These are phyloP conservation scores for Cryptomeria japonica DNA, from an alignment of 75 land plant genomes.

Conservation along the genomic window DNA sequence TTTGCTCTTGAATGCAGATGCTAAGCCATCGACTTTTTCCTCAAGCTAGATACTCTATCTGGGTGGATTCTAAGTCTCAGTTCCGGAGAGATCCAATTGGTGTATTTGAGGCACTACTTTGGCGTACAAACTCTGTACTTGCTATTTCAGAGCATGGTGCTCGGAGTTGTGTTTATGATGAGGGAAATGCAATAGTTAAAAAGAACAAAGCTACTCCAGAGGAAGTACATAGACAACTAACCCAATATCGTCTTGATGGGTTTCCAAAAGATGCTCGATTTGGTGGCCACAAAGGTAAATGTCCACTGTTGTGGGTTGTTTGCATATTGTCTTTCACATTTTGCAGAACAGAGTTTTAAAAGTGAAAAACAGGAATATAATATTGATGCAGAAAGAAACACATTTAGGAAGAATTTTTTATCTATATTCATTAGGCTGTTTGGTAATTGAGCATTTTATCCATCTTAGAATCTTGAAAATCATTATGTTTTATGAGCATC, in stretches of 20 bases:
- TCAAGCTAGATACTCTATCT: conserved; percentile 81
- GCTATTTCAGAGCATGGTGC: conserved; percentile 99
- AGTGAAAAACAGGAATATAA: not conserved
- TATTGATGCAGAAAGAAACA: not conserved
- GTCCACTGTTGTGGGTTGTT: not conserved
- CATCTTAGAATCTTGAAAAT: not conserved
- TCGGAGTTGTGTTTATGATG: conserved; percentile 92
- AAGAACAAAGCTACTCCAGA: conserved; percentile 95
- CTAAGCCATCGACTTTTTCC: conserved; percentile 90
- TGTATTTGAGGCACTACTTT: conserved; percentile 88
- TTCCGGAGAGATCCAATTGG: conserved; percentile 95
- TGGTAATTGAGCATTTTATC: not conserved
- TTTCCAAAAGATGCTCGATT: conserved; percentile 80
- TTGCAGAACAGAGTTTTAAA: not conserved
- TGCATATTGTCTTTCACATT: conserved; percentile 7
- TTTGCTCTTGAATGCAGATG: conserved; percentile 55
- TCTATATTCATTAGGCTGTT: not conserved
- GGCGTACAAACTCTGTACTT: conserved; percentile 71
- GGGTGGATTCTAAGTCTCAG: conserved; percentile 99
- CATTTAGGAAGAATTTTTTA: not conserved
- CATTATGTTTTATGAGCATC: not conserved
- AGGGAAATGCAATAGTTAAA: conserved; percentile 83
- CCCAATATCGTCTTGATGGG: conserved; percentile 77
- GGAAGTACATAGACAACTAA: conserved; percentile 83
- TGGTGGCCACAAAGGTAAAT: conserved; percentile 88